A percentile compares a stretch with the other conserved stretches of the same genome.
phyloP scores from a whole-genome alignment of 306 rosid genomes.

The Glycine tomentella region DNA sequence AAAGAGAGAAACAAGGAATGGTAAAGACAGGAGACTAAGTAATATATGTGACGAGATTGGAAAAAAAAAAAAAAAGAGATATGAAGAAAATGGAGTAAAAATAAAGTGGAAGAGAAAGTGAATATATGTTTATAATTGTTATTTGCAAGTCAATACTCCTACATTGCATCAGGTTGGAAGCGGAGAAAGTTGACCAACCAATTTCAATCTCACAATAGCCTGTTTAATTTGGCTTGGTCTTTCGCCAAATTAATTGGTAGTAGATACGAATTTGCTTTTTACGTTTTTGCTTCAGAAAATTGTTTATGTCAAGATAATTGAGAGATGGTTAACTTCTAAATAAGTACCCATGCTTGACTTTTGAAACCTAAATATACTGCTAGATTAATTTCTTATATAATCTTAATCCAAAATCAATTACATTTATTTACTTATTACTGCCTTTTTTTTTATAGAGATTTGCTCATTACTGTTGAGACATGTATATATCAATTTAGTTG shows the following conservation, averaged over 20 bases:
- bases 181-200: constrained; percentile 25
- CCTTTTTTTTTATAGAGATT: no score
- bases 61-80: background rate
- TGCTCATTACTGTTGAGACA: no score
- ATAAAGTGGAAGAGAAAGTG: background rate
- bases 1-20: background rate
- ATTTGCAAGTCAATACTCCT: constrained; percentile 10
- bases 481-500: no score
- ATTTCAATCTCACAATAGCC: constrained; percentile 19
- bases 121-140: background rate
- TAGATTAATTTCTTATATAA: no score
- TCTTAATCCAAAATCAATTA: no score
- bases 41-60: background rate
- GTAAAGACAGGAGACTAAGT: background rate
- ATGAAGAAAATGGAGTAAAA: background rate
- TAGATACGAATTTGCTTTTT: background rate
- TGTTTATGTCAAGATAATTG: background rate
- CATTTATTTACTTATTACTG: no score
- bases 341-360: constrained; percentile 4
- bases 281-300: constrained; percentile 24
- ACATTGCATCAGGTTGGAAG: constrained; percentile 30
- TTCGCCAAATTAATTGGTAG: constrained; percentile 6
- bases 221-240: constrained; percentile 40
- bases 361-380: background rate
- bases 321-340: constrained; percentile 34